phyloP scores from a whole-genome alignment of 2,329 filamentous ascomycete genomes.

The Phialophora verrucosa region DNA sequence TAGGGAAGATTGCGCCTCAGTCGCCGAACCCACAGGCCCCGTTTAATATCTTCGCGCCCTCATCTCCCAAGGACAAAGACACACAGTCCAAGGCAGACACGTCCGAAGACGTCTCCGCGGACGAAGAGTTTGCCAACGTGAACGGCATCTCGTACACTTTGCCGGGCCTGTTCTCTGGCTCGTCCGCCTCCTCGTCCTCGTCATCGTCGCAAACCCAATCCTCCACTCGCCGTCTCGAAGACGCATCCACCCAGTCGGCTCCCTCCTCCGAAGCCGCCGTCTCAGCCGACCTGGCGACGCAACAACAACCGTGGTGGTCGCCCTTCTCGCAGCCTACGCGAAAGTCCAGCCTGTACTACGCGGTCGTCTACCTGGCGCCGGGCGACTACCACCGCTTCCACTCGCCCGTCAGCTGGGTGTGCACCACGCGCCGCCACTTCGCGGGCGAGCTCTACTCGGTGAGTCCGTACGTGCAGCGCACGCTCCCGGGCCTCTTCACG shows the following conservation, averaged over 20 bases:
- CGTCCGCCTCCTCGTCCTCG: conserved; percentile 56
- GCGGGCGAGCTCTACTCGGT: conserved; percentile 95
- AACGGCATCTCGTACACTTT: conserved; percentile 97
- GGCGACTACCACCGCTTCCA: conserved; percentile 99
- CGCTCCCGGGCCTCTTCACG: conserved; percentile 90
- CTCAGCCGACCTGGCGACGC: conserved; percentile 75
- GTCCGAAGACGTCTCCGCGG: conserved; percentile 64
- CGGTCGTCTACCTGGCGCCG: conserved; percentile 91
- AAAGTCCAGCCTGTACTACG: conserved; percentile 81
- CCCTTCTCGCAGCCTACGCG: conserved; percentile 64
- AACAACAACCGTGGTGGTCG: conserved; percentile 71
- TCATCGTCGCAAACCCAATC: conserved; percentile 60
- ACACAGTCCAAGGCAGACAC: conserved; percentile 43
- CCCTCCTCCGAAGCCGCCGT: conserved; percentile 81
- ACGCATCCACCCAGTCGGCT: conserved; percentile 72
- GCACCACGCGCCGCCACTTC: conserved; percentile 93
- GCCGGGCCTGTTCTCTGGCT: conserved; percentile 83
- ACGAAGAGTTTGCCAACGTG: conserved; percentile 91
- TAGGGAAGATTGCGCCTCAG: conserved; percentile 65
- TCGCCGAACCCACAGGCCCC: conserved; percentile 49
- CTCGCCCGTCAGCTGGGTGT: conserved; percentile 93
- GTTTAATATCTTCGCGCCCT: conserved; percentile 46
- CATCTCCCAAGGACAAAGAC: conserved; percentile 39
- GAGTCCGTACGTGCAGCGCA: conserved; percentile 91
- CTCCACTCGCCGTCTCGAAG: conserved; percentile 56